Conservation (phyloP, 805 yeast genomes). For the Yamadazyma olivae region DNA sequence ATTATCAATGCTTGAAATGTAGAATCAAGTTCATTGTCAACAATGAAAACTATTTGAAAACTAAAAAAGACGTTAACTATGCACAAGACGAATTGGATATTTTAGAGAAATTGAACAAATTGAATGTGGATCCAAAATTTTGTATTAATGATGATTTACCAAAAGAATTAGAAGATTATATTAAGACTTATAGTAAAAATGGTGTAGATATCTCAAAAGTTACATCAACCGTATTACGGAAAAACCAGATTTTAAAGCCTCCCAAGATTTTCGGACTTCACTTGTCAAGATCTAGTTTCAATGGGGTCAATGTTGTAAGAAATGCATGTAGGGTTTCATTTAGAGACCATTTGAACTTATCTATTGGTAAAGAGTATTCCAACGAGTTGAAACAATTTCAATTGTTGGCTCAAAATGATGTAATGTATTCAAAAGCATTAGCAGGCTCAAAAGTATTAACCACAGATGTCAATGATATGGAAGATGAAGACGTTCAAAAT, state of each 20-base stretch:
- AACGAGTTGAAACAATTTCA: constrained; percentile 36
- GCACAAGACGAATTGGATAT: constrained; percentile 23
- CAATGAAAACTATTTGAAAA: constrained; percentile 24
- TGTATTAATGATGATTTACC: constrained; percentile 67
- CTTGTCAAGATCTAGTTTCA: constrained; percentile 77
- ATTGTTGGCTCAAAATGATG: constrained; percentile 15
- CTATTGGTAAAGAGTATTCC: constrained; percentile 43
- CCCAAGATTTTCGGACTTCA: constrained; percentile 80
- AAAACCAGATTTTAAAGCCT: constrained; percentile 55
- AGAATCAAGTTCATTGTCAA: constrained; percentile 34
- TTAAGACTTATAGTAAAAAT: constrained; percentile 43
- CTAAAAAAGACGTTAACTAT: constrained; percentile 16
- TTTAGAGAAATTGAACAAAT: constrained; percentile 31
- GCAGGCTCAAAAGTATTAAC: constrained; percentile 22
- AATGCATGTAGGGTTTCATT: constrained; percentile 72
- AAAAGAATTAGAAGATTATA: constrained; percentile 43
- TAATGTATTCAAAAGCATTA: constrained; percentile 6
- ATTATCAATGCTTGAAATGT: constrained; percentile 78
- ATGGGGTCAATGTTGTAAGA: constrained; percentile 63
- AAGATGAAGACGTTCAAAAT: constrained; percentile 31
- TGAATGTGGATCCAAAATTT: constrained; percentile 34
- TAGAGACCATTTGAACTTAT: constrained; percentile 50
- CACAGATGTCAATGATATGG: constrained; percentile 28
- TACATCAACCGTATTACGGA: constrained; percentile 66
- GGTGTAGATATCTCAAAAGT: constrained; percentile 45